Percentiles rank a stretch among this genome's conserved stretches.
phyloP scores from a whole-genome alignment of 1,284 basidiomycete genomes.

The Sporisorium scitamineum region DNA sequence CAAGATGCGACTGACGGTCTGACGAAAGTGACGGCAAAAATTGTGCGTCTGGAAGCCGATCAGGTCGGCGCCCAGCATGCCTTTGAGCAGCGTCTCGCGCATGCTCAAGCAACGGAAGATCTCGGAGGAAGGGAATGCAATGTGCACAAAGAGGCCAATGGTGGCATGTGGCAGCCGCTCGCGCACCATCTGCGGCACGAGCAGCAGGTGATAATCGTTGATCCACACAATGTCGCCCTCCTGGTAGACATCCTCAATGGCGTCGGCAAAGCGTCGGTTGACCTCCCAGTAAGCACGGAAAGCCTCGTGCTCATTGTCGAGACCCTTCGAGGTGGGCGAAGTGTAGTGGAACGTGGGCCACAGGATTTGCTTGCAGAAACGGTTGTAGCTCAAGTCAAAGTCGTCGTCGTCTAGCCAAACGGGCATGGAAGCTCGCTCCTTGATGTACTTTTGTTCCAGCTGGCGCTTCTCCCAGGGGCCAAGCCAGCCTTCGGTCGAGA shows the following conservation, averaged over 20 bases:
- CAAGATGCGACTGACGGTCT: conserved; percentile 85
- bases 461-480: conserved; percentile 70
- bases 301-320: conserved; percentile 79
- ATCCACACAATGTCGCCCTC: conserved; percentile 81
- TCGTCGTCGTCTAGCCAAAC: conserved; percentile 78
- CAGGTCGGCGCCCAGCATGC: conserved; percentile 80
- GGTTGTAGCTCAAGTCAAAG: conserved; percentile 83
- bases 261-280: conserved; percentile 84
- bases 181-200: conserved; percentile 82
- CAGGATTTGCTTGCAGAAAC: conserved; percentile 88
- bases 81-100: conserved; percentile 74
- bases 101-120: conserved; percentile 83
- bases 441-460: conserved; percentile 76
- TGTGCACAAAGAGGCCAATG: conserved; percentile 89
- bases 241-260: conserved; percentile 79
- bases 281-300: conserved; percentile 84
- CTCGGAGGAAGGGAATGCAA: conserved; percentile 87
- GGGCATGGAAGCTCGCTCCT: conserved; percentile 75
- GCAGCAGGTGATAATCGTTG: conserved; percentile 79
- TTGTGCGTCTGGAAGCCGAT: conserved; percentile 88
- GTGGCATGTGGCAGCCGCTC: conserved; percentile 75
- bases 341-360: conserved; percentile 91
- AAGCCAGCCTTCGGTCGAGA: conserved; percentile 62
- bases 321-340: conserved; percentile 84
- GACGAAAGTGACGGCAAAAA: conserved; percentile 70